A percentile compares a stretch with the other conserved stretches of the same genome.
These are phyloP conservation scores for Dendrocalamus sinicus DNA, from an alignment of 176 grass and related monocot genomes.

Conservation along the genomic window DNA sequence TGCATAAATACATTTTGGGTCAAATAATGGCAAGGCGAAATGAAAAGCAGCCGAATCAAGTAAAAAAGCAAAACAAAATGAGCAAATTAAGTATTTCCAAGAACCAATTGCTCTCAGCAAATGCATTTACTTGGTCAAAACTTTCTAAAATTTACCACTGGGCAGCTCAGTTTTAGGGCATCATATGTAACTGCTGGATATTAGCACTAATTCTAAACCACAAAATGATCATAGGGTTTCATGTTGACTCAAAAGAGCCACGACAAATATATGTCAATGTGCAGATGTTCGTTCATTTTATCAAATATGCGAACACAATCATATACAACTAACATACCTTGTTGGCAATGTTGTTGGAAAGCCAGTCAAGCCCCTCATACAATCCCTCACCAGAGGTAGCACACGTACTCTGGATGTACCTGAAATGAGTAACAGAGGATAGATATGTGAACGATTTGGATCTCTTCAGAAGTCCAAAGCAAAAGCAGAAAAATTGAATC, in stretches of 20 bases:
- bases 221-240: background rate
- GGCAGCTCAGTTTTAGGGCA: background rate
- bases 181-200: background rate
- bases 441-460: background rate
- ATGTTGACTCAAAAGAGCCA: background rate
- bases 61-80: background rate
- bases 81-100: background rate
- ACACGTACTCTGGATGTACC: conserved; percentile 73
- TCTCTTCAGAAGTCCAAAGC: background rate
- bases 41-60: background rate
- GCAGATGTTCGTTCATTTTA: background rate
- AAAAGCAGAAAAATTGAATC: background rate
- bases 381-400: conserved; percentile 67
- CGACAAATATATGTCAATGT: background rate
- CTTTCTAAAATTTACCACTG: background rate
- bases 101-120: background rate
- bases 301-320: background rate
- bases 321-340: conserved; percentile 28
- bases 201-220: conserved; percentile 7
- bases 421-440: background rate
- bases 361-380: conserved; percentile 66
- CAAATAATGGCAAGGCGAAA: background rate
- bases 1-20: background rate
- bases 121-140: background rate
- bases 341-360: conserved; percentile 70